phyloP scores from a whole-genome alignment of 768 basidiomycete species.

The Paxillus involutus region DNA sequence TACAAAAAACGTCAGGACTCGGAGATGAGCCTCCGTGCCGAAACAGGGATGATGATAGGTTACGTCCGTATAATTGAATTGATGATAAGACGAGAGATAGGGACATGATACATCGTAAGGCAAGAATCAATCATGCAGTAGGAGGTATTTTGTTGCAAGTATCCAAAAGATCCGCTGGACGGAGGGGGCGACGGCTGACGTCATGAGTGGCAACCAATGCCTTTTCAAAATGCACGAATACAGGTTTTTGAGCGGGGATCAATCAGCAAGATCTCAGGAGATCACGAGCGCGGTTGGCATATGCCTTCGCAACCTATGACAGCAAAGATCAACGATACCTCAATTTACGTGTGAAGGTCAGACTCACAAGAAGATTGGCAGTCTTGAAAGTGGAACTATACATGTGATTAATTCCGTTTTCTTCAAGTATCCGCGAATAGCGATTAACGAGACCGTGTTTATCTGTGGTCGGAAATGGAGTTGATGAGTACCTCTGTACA shows the following conservation, averaged over 20 bases:
- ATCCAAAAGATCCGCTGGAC: background rate
- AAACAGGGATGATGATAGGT: constrained; percentile 1
- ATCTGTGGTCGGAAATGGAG: constrained; percentile 40
- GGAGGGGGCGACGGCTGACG: background rate
- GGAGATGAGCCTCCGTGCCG: constrained; percentile 1
- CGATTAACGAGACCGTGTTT: constrained; percentile 78
- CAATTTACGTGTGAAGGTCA: constrained; percentile 13
- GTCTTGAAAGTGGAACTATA: constrained; percentile 84
- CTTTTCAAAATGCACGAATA: background rate
- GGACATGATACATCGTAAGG: background rate
- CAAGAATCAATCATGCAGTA: constrained; percentile 2
- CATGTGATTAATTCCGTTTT: constrained; percentile 78
- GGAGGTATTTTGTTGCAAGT: constrained; percentile 15
- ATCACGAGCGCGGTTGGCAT: constrained; percentile 55
- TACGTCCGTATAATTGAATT: background rate
- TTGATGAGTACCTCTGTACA: background rate
- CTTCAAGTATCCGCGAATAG: constrained; percentile 71
- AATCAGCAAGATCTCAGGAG: constrained; percentile 59
- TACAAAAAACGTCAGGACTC: constrained; percentile 1
- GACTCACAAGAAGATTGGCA: constrained; percentile 68
- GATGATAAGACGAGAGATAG: background rate
- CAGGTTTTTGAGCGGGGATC: background rate
- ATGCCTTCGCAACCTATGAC: constrained; percentile 53
- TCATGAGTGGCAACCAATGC: background rate
- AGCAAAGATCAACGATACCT: background rate